Conservation (phyloP, 331 rosid genomes). For the Quercus phellos region DNA sequence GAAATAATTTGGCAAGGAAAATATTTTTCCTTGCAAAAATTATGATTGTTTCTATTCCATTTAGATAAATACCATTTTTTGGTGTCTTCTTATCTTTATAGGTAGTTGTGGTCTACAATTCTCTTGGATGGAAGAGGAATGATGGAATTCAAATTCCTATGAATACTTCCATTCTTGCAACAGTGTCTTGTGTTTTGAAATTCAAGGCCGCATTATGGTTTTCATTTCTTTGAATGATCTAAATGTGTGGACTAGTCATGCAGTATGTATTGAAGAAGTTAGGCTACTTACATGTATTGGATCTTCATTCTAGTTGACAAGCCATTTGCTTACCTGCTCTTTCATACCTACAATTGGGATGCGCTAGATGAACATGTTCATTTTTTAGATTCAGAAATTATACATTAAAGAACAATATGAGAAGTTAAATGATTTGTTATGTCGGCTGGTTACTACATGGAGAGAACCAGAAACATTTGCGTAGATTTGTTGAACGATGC, state of each 20-base stretch:
- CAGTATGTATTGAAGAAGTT: not conserved
- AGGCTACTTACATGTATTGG: not conserved
- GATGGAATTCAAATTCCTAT: slow-evolving; percentile 42
- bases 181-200: not conserved
- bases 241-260: not conserved
- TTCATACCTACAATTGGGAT: too few relatives aligned
- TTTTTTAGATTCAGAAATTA: not conserved
- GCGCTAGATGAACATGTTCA: not conserved
- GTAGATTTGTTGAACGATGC: not conserved
- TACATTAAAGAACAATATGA: not conserved
- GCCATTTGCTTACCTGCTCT: too few relatives aligned
- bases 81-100: slow-evolving; percentile 22
- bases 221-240: not conserved
- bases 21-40: not conserved
- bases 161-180: slow-evolving; percentile 19
- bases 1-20: slow-evolving; percentile 63
- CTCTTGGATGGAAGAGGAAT: slow-evolving; percentile 56
- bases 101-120: slow-evolving; percentile 41
- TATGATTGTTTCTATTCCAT: not conserved
- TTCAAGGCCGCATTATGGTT: not conserved
- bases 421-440: not conserved
- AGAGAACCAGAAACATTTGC: not conserved
- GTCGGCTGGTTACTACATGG: not conserved
- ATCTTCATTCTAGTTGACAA: not conserved
- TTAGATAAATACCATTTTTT: slow-evolving; percentile 9